Base-by-base conservation (phyloP, 1,284 basidiomycete genomes). In the Ganoderma lucidum region DNA sequence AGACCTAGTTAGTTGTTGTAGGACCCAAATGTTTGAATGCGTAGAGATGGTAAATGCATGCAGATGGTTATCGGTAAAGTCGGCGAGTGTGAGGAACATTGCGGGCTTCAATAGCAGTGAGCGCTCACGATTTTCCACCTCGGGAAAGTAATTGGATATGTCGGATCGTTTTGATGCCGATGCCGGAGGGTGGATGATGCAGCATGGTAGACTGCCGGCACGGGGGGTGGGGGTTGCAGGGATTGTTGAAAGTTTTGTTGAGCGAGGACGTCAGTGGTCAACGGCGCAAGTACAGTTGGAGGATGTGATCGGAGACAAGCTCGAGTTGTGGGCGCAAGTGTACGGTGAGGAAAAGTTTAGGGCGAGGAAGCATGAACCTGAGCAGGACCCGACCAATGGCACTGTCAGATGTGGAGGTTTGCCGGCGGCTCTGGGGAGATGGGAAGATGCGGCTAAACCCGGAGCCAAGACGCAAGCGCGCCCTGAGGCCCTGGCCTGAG, bases 261-360 rank as follows among this genome's bases (percentile, higher is more conserved):
- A 41, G 42, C 35, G 35, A 35, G 17, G 41, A 14, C 41, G 3
- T 42, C 41, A 14, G 14, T 14, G 23, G 35, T 35, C 35, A 35
- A 35, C 35, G 42, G 42, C 2, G 23, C 48, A 9, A n/a, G n/a
- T 51, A 23, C 48, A 51, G 48, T 23, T 3, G 4, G 23, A 53
- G 2, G 4, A 53, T 53, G 1, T 53, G 12, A 14, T 53, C 14
- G 12, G 53, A 55, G 53, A 32, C 30, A 56, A 56, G 28, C 15
- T 32, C 30, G 15, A 35, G 32, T 32, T 56, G 53, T 56, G 53
- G 53, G 53, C 14, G 53, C 53, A 56, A 56, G 53, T 56, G 53
- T 56, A 35, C 53, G 30, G 53, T 19, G 30, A 56, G n/a, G 23
- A 48, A 9, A 41, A 41, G 10, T 17, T 30, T 9, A 3, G 28